Percentiles rank a stretch among this genome's conserved stretches.
phyloP scores from a whole-genome alignment of 345 rosid genomes.

The Camelina neglecta region DNA sequence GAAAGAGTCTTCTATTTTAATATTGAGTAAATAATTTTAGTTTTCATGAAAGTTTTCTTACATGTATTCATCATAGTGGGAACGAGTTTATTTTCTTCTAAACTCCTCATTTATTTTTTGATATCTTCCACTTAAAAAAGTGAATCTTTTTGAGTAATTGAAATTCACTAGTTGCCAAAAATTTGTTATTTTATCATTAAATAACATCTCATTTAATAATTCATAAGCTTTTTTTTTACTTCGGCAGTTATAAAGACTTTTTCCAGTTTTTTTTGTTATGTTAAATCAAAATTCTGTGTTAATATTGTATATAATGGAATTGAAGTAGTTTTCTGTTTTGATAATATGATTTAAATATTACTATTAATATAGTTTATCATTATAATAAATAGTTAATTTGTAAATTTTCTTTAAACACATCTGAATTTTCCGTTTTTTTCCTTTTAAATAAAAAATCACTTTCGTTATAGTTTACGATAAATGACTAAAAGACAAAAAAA shows the following conservation, averaged over 20 bases:
- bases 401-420: background rate
- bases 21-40: background rate
- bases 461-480: background rate
- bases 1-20: background rate
- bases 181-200: constrained; percentile 6
- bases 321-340: background rate
- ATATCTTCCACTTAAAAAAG: constrained; percentile 43
- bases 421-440: background rate
- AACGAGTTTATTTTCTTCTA: constrained; percentile 17
- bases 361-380: background rate
- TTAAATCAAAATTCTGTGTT: background rate
- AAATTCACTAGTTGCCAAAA: constrained; percentile 27
- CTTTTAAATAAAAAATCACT: background rate
- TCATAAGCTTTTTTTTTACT: background rate
- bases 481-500: background rate
- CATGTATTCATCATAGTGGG: constrained; percentile 33
- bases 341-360: background rate
- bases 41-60: background rate
- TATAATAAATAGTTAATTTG: background rate
- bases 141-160: constrained; percentile 18
- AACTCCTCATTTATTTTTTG: constrained; percentile 34
- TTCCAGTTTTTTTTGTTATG: background rate
- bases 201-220: background rate
- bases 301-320: background rate
- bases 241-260: constrained; percentile 6